Evolutionary conservation across 2,329 filamentous ascomycete genomes (phyloP).

Genomic region (Dactylellina haptotyla): DNA sequence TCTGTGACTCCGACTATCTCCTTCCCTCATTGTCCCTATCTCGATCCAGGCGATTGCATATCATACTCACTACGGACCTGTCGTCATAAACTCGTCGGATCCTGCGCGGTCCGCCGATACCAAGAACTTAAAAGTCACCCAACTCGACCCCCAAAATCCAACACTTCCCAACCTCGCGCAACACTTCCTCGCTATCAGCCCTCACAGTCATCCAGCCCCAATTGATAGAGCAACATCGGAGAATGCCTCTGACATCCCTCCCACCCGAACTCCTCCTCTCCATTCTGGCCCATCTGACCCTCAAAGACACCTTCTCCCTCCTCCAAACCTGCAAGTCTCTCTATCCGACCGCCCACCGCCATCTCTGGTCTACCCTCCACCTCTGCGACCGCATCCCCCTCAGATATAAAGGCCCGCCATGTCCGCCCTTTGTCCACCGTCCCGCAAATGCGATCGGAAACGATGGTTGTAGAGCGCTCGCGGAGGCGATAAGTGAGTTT

Average conservation of each 20-base stretch:
- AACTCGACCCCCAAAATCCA: slow-evolving; percentile 20
- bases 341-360: slow-evolving; percentile 25
- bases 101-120: too few species aligned
- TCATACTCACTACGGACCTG: too few species aligned
- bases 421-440: slow-evolving; percentile 36
- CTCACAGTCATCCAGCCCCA: background rate
- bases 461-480: slow-evolving; percentile 30
- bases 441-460: slow-evolving; percentile 25
- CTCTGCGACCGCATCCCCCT: slow-evolving; percentile 40
- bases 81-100: too few species aligned
- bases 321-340: slow-evolving; percentile 42
- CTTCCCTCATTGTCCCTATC: too few species aligned
- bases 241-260: slow-evolving; percentile 21
- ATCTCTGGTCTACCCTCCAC: slow-evolving; percentile 40
- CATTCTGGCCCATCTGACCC: slow-evolving; percentile 23
- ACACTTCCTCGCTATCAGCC: too few species aligned
- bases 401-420: slow-evolving; percentile 37
- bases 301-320: slow-evolving; percentile 32
- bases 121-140: background rate
- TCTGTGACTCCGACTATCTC: too few species aligned
- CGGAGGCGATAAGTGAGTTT: slow-evolving; percentile 14
- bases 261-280: slow-evolving; percentile 24
- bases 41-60: too few species aligned
- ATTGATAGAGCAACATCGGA: background rate
- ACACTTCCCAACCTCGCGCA: slow-evolving; percentile 24